A percentile compares a stretch with the other conserved stretches of the same genome.
Evolutionary conservation across 805 yeast genomes (phyloP).

Genomic region (Candida coquimbonensis): DNA sequence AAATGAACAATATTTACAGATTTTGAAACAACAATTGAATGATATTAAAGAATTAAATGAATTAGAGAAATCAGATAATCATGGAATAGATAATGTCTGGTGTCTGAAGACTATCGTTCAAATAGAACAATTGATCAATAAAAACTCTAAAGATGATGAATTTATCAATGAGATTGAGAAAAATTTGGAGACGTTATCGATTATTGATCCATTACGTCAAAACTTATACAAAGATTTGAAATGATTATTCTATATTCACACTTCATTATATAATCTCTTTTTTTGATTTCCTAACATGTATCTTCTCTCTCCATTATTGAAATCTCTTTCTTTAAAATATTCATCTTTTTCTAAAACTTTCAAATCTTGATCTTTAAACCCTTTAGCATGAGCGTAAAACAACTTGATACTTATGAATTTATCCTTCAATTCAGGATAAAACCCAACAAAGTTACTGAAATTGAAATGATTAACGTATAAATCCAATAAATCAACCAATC

Average conservation of each 20-base stretch:
- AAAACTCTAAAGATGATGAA: constrained; percentile 7
- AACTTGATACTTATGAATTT: constrained; percentile 37
- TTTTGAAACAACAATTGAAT: constrained; percentile 40
- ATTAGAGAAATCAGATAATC: constrained; percentile 55
- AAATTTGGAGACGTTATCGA: constrained; percentile 36
- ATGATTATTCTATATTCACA: not conserved
- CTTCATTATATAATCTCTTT: constrained; percentile 37
- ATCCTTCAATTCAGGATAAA: constrained; percentile 28
- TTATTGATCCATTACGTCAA: constrained; percentile 58
- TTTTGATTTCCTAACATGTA: constrained; percentile 47
- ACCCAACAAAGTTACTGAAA: constrained; percentile 39
- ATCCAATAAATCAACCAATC: constrained; percentile 51
- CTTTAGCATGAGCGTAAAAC: constrained; percentile 32
- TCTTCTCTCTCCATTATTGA: constrained; percentile 38
- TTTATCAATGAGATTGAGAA: constrained; percentile 25
- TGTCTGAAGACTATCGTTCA: constrained; percentile 59
- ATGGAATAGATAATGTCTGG: constrained; percentile 60
- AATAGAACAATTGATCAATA: constrained; percentile 29
- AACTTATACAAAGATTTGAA: constrained; percentile 47
- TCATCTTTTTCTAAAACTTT: constrained; percentile 35
- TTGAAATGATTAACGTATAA: constrained; percentile 53
- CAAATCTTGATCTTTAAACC: constrained; percentile 22
- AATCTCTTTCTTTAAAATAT: constrained; percentile 32
- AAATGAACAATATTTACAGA: constrained; percentile 25
- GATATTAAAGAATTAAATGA: constrained; percentile 58